Conservation (phyloP, 306 rosid genomes). For the Nissolia schottii region DNA sequence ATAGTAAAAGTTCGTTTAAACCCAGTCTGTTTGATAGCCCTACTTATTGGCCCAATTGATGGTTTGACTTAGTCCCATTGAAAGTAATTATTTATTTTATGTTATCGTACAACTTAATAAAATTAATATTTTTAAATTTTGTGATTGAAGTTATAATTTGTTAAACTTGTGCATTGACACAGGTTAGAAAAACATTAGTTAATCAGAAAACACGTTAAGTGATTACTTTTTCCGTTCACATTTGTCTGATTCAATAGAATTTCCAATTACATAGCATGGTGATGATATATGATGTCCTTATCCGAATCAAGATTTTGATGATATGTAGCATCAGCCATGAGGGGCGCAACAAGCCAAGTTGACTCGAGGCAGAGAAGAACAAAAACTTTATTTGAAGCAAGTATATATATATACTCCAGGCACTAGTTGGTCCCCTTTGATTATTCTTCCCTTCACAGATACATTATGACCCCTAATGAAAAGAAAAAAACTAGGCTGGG, state of each 20-base stretch:
- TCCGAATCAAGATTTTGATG: not conserved
- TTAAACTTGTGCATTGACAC: no score
- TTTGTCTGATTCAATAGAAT: not conserved
- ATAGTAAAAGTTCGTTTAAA: no score
- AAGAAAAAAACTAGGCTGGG: not conserved
- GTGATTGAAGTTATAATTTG: no score
- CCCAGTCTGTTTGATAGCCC: no score
- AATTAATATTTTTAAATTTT: no score
- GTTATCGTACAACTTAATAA: no score
- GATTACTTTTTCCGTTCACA: not conserved
- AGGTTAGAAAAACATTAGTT: no score
- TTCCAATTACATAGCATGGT: not conserved
- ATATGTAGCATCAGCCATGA: not conserved
- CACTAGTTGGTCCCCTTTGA: not conserved
- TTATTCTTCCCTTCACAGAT: not conserved
- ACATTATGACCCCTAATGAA: not conserved
- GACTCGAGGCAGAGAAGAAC: constrained; percentile 10
- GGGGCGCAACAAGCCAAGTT: not conserved
- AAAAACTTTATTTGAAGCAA: constrained; percentile 20
- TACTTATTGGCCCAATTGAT: no score
- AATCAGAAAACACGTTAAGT: no score
- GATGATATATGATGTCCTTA: not conserved
- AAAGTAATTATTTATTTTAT: no score
- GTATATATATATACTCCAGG: not conserved
- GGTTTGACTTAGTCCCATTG: no score